Conservation (phyloP, 2,329 filamentous ascomycete species). For the Phaeoacremonium minimum region DNA sequence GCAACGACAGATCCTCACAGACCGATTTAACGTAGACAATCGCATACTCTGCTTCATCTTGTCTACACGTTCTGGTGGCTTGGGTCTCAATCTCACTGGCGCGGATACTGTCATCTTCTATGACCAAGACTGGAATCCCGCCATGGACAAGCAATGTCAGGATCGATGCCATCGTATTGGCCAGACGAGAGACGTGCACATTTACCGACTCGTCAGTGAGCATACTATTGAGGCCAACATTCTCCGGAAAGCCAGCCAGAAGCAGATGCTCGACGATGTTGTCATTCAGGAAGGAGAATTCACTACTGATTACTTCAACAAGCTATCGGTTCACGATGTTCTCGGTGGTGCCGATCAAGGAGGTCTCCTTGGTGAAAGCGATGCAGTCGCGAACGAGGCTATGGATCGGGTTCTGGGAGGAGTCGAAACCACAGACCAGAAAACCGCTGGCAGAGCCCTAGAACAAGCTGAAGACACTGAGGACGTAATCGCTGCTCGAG, state of each 20-base stretch:
- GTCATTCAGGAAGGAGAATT: slow-evolving; percentile 98
- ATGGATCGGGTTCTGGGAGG: slow-evolving; percentile 81
- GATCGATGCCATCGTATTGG: slow-evolving; percentile 96
- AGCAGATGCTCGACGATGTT: slow-evolving; percentile 95
- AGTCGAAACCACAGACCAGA: slow-evolving; percentile 55
- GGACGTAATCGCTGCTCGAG: slow-evolving; percentile 81
- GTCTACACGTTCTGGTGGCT: slow-evolving; percentile 86
- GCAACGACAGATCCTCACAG: slow-evolving; percentile 89
- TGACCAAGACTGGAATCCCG: slow-evolving; percentile 98
- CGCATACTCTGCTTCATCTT: slow-evolving; percentile 94
- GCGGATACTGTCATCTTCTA: slow-evolving; percentile 99
- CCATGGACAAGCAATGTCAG: slow-evolving; percentile 99
- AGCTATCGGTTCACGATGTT: slow-evolving; percentile 66
- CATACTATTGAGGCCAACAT: slow-evolving; percentile 98
- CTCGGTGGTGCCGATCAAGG: slow-evolving; percentile 56
- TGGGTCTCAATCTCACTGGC: slow-evolving; percentile 94
- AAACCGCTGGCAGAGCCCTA: slow-evolving; percentile 65
- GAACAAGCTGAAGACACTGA: slow-evolving; percentile 91
- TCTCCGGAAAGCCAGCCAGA: slow-evolving; percentile 91
- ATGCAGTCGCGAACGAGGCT: slow-evolving; percentile 72
- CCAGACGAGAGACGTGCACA: slow-evolving; percentile 95
- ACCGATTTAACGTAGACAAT: slow-evolving; percentile 92
- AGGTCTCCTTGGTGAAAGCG: slow-evolving; percentile 51
- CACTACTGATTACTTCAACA: slow-evolving; percentile 93
- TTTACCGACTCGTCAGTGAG: slow-evolving; percentile 89